These are phyloP conservation scores for Fusarium poae DNA, from an alignment of 2,329 filamentous ascomycete species.

Conservation along the genomic window DNA sequence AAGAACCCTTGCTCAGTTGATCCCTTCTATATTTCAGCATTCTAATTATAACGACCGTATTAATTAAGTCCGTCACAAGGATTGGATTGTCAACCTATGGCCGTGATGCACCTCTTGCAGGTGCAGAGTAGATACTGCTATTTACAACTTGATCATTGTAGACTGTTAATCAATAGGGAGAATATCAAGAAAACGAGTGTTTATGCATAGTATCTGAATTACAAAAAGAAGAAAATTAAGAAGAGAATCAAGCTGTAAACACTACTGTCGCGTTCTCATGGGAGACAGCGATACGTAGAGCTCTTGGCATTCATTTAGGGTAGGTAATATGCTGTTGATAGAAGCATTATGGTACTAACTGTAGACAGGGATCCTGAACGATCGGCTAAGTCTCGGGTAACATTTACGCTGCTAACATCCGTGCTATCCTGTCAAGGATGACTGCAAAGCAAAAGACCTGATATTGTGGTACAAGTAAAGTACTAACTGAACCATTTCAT, in stretches of 20 bases:
- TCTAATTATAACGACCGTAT: neutral
- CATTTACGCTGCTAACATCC: fast-evolving
- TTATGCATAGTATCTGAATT: too few relatives aligned
- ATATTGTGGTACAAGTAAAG: neutral
- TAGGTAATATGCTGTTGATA: neutral
- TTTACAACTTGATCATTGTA: neutral
- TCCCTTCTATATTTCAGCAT: neutral
- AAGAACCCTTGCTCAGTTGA: neutral
- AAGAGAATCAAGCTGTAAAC: too few relatives aligned
- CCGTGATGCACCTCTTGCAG: neutral
- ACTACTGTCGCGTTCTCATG: neutral
- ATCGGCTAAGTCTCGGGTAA: neutral
- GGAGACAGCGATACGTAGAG: neutral
- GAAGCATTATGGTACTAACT: neutral
- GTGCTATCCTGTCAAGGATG: neutral
- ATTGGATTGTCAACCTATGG: neutral
- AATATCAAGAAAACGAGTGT: too few relatives aligned
- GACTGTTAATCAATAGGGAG: too few relatives aligned
- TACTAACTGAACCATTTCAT: neutral
- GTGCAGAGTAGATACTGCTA: too few relatives aligned
- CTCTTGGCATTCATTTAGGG: neutral
- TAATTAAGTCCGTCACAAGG: neutral
- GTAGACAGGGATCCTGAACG: fast-evolving
- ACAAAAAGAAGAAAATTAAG: too few relatives aligned
- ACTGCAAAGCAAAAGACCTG: neutral